Percentiles rank a stretch among this genome's conserved stretches.
These are phyloP conservation scores for Dioszegia aurantiaca DNA, from an alignment of 768 basidiomycete genomes.

Conservation along the genomic window DNA sequence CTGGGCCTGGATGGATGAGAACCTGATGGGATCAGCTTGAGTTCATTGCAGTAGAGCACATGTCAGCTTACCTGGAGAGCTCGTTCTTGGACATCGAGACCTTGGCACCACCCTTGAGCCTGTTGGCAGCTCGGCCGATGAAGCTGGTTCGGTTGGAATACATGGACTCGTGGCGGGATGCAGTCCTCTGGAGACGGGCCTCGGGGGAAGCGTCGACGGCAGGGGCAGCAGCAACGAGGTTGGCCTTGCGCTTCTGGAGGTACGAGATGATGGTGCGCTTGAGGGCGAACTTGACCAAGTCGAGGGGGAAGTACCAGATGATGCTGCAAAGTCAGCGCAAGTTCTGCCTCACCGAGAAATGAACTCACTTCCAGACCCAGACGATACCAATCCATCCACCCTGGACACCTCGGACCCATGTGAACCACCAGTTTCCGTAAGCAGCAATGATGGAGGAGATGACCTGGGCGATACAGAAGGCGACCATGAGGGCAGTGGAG, in stretches of 20 bases:
- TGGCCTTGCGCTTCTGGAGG: slow-evolving; percentile 64
- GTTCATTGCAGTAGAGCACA: background rate
- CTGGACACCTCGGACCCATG: slow-evolving; percentile 70
- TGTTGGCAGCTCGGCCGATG: slow-evolving; percentile 82
- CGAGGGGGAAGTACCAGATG: slow-evolving; percentile 91
- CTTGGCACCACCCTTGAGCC: slow-evolving; percentile 65
- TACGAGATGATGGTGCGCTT: slow-evolving; percentile 85
- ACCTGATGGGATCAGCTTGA: slow-evolving; percentile 23
- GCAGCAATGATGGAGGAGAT: slow-evolving; percentile 93
- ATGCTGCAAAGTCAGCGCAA: slow-evolving; percentile 54
- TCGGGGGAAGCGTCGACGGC: slow-evolving; percentile 60
- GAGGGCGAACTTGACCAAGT: slow-evolving; percentile 94
- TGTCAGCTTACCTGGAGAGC: slow-evolving; percentile 40
- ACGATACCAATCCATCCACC: slow-evolving; percentile 97
- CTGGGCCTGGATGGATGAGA: slow-evolving; percentile 51
- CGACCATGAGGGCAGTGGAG: slow-evolving; percentile 78
- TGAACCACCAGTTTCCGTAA: slow-evolving; percentile 93
- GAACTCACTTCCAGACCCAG: slow-evolving; percentile 69
- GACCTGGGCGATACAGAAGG: slow-evolving; percentile 91
- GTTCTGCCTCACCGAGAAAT: background rate
- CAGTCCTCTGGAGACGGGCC: slow-evolving; percentile 72
- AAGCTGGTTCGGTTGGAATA: slow-evolving; percentile 95
- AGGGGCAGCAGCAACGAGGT: slow-evolving; percentile 48
- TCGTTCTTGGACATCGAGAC: slow-evolving; percentile 55
- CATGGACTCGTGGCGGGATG: slow-evolving; percentile 86